Base-by-base conservation (phyloP, 768 basidiomycete species). In the Termitomyces sp. region DNA sequence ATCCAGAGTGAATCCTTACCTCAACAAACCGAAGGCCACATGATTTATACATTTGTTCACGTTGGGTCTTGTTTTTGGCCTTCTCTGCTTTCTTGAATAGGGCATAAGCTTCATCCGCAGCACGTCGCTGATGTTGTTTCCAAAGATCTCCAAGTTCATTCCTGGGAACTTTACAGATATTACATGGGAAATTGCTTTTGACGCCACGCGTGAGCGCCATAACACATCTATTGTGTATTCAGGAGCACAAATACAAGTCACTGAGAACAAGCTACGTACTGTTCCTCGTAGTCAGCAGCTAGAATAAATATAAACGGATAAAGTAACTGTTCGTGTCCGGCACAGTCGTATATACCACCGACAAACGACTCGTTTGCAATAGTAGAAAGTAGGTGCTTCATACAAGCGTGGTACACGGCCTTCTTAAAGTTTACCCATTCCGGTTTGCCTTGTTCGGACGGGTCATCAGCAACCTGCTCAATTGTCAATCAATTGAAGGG, bases 221-320 rank as follows among this genome's bases (percentile, higher is more conserved):
- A 9, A 54, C 39, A 43, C n/a, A 31, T 45, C 53, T 58, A 32
- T 18, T 3, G 20, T 20, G 36, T 31, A 9, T 23, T 42, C 2
- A 47, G 9, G 12, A 20, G 11, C 20, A 22, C 7, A 36, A 39
- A 53, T 22, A 31, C 3, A 7, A 15, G 29, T 10, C 12, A 35
- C 33, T 35, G 15, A 45, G n/a, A 25, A n/a, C 29, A 46, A 7
- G 12, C 13, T 23, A 52, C 72, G 18, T 65, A 80, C 78, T 74
- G 71, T 64, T 81, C 76, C 54, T 79, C 70, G 47, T 76, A 79
- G 50, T 80, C 75, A 5, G 70, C 69, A 7, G 70, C 72, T 0
- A 77, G 57, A 5, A 78, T 74, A 0, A 75, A 40, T 22, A 79
- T 61, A 10, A 72, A 32, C 0, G 67, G 68, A n/a, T 63, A 70